Evolutionary conservation across 495 filamentous ascomycete genomes (phyloP).

Genomic region (Podospora anserina): DNA sequence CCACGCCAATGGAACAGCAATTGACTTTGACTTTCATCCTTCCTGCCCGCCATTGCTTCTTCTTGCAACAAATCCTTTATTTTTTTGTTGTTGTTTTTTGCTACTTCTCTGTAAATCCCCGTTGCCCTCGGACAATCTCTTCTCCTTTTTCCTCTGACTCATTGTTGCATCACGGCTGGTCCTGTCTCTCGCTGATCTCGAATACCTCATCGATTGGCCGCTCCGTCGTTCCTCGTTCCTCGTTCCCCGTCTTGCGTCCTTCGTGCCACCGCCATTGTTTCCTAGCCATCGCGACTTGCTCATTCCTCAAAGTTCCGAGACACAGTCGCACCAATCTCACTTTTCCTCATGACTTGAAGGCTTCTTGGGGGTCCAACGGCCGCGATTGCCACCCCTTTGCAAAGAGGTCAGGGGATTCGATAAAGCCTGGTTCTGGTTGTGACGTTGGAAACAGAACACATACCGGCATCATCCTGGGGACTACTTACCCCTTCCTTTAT

Average conservation of each 20-base stretch:
- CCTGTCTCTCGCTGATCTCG: neutral
- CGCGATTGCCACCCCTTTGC: neutral
- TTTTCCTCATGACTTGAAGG: slow-evolving; percentile 3
- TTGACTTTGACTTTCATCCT: neutral
- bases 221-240: neutral
- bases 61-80: neutral
- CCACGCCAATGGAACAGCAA: neutral
- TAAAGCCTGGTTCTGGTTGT: too few species aligned
- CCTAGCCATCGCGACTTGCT: neutral
- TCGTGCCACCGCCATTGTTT: neutral
- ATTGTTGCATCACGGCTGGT: neutral
- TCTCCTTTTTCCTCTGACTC: neutral
- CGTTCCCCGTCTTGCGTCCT: neutral
- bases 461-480: neutral
- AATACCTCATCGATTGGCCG: neutral
- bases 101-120: neutral
- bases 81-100: neutral
- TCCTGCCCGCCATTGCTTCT: neutral
- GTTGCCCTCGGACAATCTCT: neutral
- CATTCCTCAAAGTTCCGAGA: slow-evolving; percentile 5
- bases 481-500: neutral
- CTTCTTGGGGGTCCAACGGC: neutral
- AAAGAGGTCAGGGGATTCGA: neutral
- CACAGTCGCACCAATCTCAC: neutral
- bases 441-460: too few species aligned